phyloP scores from a whole-genome alignment of 2,329 filamentous ascomycete genomes.

The Cladosporium sp. region DNA sequence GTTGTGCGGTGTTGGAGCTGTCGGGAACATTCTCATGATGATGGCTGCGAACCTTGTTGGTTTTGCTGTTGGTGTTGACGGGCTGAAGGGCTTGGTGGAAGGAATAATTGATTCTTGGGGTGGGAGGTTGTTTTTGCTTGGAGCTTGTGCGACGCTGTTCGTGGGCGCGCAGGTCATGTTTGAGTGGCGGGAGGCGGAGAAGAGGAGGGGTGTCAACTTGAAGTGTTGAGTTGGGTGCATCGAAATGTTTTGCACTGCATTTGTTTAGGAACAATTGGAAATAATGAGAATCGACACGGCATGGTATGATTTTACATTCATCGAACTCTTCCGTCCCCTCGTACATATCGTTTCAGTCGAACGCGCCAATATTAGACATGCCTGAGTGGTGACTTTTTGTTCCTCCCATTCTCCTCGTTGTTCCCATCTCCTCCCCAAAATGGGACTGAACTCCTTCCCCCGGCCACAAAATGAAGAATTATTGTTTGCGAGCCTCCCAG shows the following conservation, averaged over 20 bases:
- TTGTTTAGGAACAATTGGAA: no score
- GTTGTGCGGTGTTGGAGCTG: slow-evolving; percentile 73
- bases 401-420: not conserved
- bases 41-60: slow-evolving; percentile 92
- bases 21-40: slow-evolving; percentile 88
- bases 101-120: slow-evolving; percentile 73
- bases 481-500: not conserved
- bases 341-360: no score
- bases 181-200: slow-evolving; percentile 82
- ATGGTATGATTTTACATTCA: no score
- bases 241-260: no score
- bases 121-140: slow-evolving; percentile 68
- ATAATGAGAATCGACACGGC: no score
- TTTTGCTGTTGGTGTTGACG: slow-evolving; percentile 88
- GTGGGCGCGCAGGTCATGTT: slow-evolving; percentile 93
- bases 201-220: slow-evolving; percentile 72
- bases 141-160: slow-evolving; percentile 71
- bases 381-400: not conserved
- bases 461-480: not conserved
- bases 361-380: not conserved
- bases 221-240: slow-evolving; percentile 58
- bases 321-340: no score
- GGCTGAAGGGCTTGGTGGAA: slow-evolving; percentile 68
- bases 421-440: not conserved
- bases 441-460: not conserved